Conservation (phyloP, 495 filamentous ascomycete genomes). For the Tuber brumale region DNA sequence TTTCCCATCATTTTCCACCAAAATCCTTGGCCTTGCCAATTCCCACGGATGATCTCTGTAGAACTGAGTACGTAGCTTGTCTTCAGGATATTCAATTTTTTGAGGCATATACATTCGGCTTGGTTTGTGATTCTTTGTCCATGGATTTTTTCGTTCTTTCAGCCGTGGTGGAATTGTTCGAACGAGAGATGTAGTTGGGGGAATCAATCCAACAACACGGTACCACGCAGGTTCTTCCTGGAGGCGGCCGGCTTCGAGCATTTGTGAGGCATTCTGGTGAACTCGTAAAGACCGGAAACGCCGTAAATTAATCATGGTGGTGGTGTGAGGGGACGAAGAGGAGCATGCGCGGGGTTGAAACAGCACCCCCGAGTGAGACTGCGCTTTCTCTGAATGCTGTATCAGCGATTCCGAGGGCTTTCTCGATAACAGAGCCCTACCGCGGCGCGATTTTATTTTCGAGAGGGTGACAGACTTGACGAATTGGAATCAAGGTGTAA, state of each 20-base stretch:
- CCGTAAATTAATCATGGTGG: conserved; percentile 30
- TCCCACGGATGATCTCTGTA: conserved; percentile 97
- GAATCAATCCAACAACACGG: conserved; percentile 62
- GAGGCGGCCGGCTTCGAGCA: conserved; percentile 48
- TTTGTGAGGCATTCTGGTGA: conserved; percentile 56
- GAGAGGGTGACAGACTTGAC: neutral
- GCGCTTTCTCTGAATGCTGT: neutral
- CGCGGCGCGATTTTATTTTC: neutral
- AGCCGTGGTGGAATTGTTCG: conserved; percentile 62
- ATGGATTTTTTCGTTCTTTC: conserved; percentile 50
- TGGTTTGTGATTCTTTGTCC: conserved; percentile 53
- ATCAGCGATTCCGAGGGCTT: neutral
- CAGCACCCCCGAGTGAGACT: conserved; percentile 52
- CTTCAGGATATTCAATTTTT: conserved; percentile 74
- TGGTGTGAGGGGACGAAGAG: neutral
- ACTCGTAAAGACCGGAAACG: conserved; percentile 63
- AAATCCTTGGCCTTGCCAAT: conserved; percentile 74
- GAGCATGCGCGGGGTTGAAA: conserved; percentile 47
- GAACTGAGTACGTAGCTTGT: conserved; percentile 70
- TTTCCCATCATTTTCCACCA: conserved; percentile 79
- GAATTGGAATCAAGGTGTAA: neutral
- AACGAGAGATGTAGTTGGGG: conserved; percentile 70
- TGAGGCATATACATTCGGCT: conserved; percentile 75
- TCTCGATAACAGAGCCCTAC: neutral
- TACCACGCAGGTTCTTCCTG: conserved; percentile 65